Evolutionary conservation across 768 basidiomycete species (phyloP).

Genomic region (Pulveroboletus sp.): DNA sequence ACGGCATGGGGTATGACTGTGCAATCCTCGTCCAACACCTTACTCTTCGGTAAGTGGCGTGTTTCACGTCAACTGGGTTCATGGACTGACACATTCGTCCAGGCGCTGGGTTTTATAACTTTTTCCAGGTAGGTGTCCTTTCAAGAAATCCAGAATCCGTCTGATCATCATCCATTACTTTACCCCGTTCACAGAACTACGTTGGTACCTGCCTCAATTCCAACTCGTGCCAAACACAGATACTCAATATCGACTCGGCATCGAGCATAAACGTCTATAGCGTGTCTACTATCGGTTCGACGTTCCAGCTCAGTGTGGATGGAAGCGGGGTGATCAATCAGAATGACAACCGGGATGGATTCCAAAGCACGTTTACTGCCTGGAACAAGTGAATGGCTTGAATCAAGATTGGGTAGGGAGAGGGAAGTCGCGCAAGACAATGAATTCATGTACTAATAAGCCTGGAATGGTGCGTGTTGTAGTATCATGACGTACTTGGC

Average conservation of each 20-base stretch:
- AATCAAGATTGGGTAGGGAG: too few relatives aligned
- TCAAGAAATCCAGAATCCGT: too few relatives aligned
- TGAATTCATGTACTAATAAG: too few relatives aligned
- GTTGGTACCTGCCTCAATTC: conserved; percentile 28
- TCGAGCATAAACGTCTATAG: conserved; percentile 39
- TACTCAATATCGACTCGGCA: conserved; percentile 37
- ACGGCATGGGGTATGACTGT: conserved; percentile 15
- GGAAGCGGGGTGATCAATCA: conserved; percentile 31
- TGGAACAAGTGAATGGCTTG: background rate
- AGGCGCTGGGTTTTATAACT: conserved; percentile 49
- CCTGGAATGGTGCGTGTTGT: too few relatives aligned
- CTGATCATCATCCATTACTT: background rate
- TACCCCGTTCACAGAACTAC: conserved; percentile 31
- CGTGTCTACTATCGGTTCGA: conserved; percentile 42
- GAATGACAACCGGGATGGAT: conserved; percentile 37
- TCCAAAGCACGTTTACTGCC: conserved; percentile 34
- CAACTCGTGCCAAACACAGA: conserved; percentile 38
- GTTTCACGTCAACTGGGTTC: conserved; percentile 27
- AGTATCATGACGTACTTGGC: too few relatives aligned
- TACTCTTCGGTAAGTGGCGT: conserved; percentile 36
- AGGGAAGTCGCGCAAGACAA: too few relatives aligned
- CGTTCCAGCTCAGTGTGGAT: conserved; percentile 38
- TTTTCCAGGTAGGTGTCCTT: conserved; percentile 34
- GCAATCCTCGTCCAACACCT: conserved; percentile 35
- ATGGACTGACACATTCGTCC: conserved; percentile 14